Evolutionary conservation across 257 asterid genomes (phyloP), one percentile per base, ranked within the genome.

Genomic region (Petunia secreta): DNA sequence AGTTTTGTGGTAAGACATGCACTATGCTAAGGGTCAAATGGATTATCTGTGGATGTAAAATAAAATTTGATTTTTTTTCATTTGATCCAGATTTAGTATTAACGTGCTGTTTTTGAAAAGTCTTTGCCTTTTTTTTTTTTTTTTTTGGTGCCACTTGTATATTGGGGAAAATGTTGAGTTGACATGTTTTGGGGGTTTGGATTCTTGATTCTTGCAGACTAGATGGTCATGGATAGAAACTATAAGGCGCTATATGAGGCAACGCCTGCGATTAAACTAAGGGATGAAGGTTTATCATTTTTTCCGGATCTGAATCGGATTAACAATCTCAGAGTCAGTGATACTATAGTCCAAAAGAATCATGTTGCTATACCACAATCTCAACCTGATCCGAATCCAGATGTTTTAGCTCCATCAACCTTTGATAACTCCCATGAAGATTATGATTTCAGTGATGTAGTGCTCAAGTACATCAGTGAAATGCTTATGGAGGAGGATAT

Each of bases 401-500:
- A 69, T 79, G 69, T 11, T 37, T 59, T 46, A 63, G 85, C 65
- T 75, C 91, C 84, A 34, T 81, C 87, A 39, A 78, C 82, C 0
- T 83, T 85, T 34, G 82, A 79, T 40, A 89, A 83, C 80, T 80
- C 80, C 0, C 83, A 68, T 0, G 98, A 89, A 82, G 98, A 93
- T 80, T 88, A 59, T 44, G 98, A 93, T 75, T 89, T 93, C 82
- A 88, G 87, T 69, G 97, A 91, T 81, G 88, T 36, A 73, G 94
- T 90, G 36, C 92, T 93, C 38, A 87, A 85, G 81, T 93, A 90
- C 63, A 91, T 93, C 36, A 87, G 75, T 79, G 87, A 89, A 8
- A 90, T 93, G 75, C 93, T 93, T 68, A 91, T 93, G 98, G 98
- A 93, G 85, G 98, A 91, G 84, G 92, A 91, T 6, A 93, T 90